Evolutionary conservation across 2,329 filamentous ascomycete species (phyloP), one percentile per base, ranked within the genome.

Genomic region (Claviceps sp.): DNA sequence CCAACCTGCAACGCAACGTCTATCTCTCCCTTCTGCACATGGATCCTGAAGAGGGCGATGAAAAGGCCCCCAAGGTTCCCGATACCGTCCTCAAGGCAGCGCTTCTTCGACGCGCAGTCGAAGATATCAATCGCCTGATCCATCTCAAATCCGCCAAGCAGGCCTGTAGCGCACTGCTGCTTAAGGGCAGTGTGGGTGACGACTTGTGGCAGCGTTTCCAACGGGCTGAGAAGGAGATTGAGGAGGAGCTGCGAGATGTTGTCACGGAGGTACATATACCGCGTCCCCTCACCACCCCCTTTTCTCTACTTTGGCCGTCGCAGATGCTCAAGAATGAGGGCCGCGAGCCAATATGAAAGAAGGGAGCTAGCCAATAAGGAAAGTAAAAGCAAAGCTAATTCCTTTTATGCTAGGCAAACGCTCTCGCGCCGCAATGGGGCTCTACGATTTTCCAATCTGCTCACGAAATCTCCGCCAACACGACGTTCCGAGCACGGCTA

Each of bases 391-490:
- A 5, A 17, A 40, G 17, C 52, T 52, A 20, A 51, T 46, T 26
- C 14, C 17, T 5, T 11, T 7, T 43, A 16, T 47, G 20, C 58
- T 11, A 96, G 88, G 93, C 94, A 61, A 97, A 97, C 66, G 89
- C 86, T 20, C 85, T 96, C 57, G 77, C 81, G 1, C 84, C 87
- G 47, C 84, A 85, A 67, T 98, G 93, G 93, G 93, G 93, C 55
- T 84, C 93, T 64, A 82, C 80, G 52, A 97, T 98, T 66, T 98
- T 98, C 78, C 93, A 98, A 69, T 90, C 87, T 45, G 93, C 93
- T 51, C 95, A 95, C 69, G 93, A 98, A 69, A 96, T 98, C 69
- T 82, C 86, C 53, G 85, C 88, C 63, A 96, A 96, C 71, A 78
- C 80, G 43, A 71, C 82, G 46, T 78, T 95, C 62, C 86, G 88